Base-by-base conservation (phyloP, 2,329 filamentous ascomycete species). In the Dactylonectria estremocensis region DNA sequence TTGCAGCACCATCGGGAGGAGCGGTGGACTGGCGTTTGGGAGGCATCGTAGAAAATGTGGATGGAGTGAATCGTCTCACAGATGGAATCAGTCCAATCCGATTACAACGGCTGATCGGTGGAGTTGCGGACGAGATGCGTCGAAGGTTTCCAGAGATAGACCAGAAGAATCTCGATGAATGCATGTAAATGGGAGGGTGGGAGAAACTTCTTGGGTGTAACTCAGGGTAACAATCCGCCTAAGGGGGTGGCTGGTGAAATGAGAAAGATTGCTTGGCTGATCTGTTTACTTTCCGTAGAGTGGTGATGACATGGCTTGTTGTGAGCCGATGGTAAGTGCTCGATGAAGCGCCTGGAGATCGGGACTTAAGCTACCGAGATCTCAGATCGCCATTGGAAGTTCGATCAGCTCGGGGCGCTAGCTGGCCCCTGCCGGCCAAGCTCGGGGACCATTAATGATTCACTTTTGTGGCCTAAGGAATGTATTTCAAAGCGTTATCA, bases 261-360 rank as follows among this genome's bases (percentile, higher is more conserved):
- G n/a, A 33, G 46, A 49, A 50, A 48, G 45, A 35, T 20, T 31
- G 57, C 46, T 45, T 37, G 49, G 37, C 43, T 60, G n/a, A 46
- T 43, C 53, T 64, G 33, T 64, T 68, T 63, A 64, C 18, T 56
- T 55, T 60, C 52, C 37, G 61, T 66, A 49, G 46, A 46, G 40
- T 67, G 68, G 68, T 72, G 73, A 76, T 74, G 73, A 62, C 70
- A 75, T 77, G 69, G 69, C 69, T 72, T 67, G 49, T 11, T 58
- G 46, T 66, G 54, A 61, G 61, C 70, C 79, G 80, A 81, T 81
- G 70, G 70, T 62, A 72, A 72, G 69, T 72, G 71, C 72, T 76
- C 77, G 71, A 80, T 79, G 66, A 72, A 52, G 68, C 70, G 62
- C 69, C 68, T 73, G 64, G 66, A 68, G 79, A 81, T 81, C 79